A percentile compares a stretch with the other conserved stretches of the same genome.
Conservation (phyloP, 169 alveolate species). For the Perkinsus chesapeaki region DNA sequence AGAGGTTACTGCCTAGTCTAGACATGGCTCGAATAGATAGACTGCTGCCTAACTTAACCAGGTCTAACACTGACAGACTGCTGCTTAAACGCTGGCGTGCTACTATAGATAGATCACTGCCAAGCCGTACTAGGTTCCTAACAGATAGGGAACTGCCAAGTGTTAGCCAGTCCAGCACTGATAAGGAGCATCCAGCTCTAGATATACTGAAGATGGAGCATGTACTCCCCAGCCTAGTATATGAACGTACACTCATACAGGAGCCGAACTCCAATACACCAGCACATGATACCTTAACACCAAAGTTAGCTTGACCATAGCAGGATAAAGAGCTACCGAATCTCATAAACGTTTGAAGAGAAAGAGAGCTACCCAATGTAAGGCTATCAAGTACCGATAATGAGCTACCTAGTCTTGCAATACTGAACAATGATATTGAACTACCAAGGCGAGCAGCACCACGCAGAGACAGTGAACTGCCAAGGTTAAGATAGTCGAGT, state of each 20-base stretch:
- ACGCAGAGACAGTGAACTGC: neutral
- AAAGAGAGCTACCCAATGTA: neutral
- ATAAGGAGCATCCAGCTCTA: neutral
- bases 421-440: neutral
- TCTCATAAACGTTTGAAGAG: neutral
- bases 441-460: neutral
- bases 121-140: neutral
- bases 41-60: neutral
- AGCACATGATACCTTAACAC: neutral
- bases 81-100: neutral
- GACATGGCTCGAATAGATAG: conserved; percentile 9
- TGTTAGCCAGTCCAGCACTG: neutral
- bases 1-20: neutral
- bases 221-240: neutral
- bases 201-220: neutral
- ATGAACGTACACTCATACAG: neutral
- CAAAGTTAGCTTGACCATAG: neutral
- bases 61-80: neutral
- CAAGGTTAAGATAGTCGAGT: neutral
- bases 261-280: neutral
- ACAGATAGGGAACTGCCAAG: neutral
- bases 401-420: neutral
- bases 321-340: neutral
- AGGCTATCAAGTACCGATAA: neutral
- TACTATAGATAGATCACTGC: neutral